These are phyloP conservation scores for Paragyromitra xinjiangensis DNA, from an alignment of 495 filamentous ascomycete species.

Conservation along the genomic window DNA sequence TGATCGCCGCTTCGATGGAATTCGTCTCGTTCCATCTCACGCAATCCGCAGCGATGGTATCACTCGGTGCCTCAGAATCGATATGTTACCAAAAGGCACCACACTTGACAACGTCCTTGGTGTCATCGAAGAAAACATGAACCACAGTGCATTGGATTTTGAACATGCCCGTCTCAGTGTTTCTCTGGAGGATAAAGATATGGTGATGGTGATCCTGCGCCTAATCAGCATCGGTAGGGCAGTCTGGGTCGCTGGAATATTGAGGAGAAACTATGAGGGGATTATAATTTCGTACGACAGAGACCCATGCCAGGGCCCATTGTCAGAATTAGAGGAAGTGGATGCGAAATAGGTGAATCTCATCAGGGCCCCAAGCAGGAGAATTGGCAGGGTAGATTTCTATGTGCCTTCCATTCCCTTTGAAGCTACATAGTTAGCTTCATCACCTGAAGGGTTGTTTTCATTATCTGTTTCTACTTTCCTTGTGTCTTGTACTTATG, in stretches of 20 bases:
- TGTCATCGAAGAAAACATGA: slow-evolving; percentile 42
- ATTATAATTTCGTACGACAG: slow-evolving; percentile 23
- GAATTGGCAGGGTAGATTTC: background rate
- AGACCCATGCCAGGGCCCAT: slow-evolving; percentile 35
- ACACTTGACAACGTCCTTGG: slow-evolving; percentile 15
- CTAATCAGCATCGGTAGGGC: slow-evolving; percentile 29
- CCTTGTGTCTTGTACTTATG: background rate
- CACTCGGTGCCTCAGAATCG: slow-evolving; percentile 39
- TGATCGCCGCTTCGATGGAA: slow-evolving; percentile 20
- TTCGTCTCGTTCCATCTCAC: slow-evolving; percentile 14
- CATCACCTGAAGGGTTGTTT: background rate
- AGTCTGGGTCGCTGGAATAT: slow-evolving; percentile 12
- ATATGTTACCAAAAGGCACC: slow-evolving; percentile 31
- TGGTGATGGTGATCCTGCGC: slow-evolving; percentile 12
- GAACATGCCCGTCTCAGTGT: slow-evolving; percentile 23
- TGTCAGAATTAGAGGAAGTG: slow-evolving; percentile 31
- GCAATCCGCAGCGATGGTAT: slow-evolving; percentile 12
- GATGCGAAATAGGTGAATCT: slow-evolving; percentile 1
- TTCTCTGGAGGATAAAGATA: slow-evolving; percentile 16
- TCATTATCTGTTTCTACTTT: background rate
- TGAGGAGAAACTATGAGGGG: slow-evolving; percentile 24
- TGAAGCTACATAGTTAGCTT: background rate
- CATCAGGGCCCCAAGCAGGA: background rate
- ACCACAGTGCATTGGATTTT: slow-evolving; percentile 32
- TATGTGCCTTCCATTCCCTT: background rate